Evolutionary conservation across 768 basidiomycete genomes (phyloP).

Genomic region (Clavaria fumosa): DNA sequence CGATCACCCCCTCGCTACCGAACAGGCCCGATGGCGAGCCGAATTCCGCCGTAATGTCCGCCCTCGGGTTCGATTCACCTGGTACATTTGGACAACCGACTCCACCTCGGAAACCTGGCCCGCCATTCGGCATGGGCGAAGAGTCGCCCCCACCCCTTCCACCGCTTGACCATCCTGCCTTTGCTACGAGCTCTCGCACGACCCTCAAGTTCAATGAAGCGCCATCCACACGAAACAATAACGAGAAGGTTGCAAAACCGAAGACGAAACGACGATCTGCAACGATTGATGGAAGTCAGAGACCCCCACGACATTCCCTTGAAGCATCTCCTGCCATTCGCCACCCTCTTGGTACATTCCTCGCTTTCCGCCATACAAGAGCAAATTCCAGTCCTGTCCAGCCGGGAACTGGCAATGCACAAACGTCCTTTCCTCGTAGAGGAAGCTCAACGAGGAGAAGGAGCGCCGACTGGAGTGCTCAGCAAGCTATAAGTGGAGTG

Average conservation of each 20-base stretch:
- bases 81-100: slow-evolving; percentile 8
- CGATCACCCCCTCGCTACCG: not conserved
- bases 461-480: slow-evolving; percentile 44
- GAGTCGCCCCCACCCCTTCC: slow-evolving; percentile 35
- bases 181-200: slow-evolving; percentile 5
- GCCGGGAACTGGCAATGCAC: no score
- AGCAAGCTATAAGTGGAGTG: slow-evolving; percentile 26
- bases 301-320: not conserved
- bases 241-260: not conserved
- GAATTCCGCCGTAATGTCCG: not conserved
- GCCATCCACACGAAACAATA: not conserved
- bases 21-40: not conserved
- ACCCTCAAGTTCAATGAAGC: not conserved
- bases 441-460: slow-evolving; percentile 2
- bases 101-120: slow-evolving; percentile 1
- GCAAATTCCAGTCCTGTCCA: no score
- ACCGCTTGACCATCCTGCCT: slow-evolving; percentile 33
- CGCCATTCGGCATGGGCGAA: slow-evolving; percentile 18
- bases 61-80: slow-evolving; percentile 5
- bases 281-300: no score
- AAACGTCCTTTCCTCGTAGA: no score
- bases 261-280: no score
- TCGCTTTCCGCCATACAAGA: no score
- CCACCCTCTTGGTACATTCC: no score
- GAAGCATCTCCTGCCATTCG: not conserved